A percentile compares a stretch with the other conserved stretches of the same genome.
These are phyloP conservation scores for Jimgerdemannia flammicorona DNA, from an alignment of 192 early-diverging fungal species.

Conservation along the genomic window DNA sequence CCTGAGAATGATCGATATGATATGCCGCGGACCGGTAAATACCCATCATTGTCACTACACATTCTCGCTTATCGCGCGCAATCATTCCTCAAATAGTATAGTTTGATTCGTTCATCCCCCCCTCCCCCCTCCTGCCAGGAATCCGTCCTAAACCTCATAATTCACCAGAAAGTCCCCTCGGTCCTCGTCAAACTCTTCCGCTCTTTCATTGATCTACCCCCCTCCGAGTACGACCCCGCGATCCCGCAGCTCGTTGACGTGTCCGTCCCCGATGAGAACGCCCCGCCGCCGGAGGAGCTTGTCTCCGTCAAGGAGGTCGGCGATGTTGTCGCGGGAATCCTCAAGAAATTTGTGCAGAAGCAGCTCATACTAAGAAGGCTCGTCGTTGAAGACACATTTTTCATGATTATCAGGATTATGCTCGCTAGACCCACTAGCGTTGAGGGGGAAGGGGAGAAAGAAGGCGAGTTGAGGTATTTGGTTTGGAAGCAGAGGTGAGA, in stretches of 20 bases:
- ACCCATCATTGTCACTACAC: constrained; percentile 3
- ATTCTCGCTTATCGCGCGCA: no score
- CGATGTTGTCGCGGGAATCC: constrained; percentile 26
- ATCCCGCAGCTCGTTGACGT: not conserved
- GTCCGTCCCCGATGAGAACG: not conserved
- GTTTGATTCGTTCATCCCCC: no score
- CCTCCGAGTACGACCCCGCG: constrained; percentile 3
- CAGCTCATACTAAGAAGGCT: constrained; percentile 22
- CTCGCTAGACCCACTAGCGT: constrained; percentile 18
- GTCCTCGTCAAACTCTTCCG: constrained; percentile 34
- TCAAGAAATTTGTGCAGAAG: constrained; percentile 30
- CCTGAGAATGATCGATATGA: constrained; percentile 37
- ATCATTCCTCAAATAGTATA: no score
- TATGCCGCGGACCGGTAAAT: constrained; percentile 48
- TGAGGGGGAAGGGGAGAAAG: constrained; percentile 11
- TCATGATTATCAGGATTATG: constrained; percentile 30
- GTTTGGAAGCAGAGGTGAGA: no score
- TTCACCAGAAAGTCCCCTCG: constrained; percentile 33
- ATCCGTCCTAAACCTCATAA: constrained; percentile 28
- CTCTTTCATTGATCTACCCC: constrained; percentile 35
- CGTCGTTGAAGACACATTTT: constrained; percentile 35
- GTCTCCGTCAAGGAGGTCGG: constrained; percentile 18
- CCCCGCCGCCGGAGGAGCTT: constrained; percentile 2
- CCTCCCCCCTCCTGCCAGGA: no score
- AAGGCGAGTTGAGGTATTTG: constrained; percentile 17